Evolutionary conservation across 257 asterid genomes (phyloP).

Genomic region (Scutellaria minor): DNA sequence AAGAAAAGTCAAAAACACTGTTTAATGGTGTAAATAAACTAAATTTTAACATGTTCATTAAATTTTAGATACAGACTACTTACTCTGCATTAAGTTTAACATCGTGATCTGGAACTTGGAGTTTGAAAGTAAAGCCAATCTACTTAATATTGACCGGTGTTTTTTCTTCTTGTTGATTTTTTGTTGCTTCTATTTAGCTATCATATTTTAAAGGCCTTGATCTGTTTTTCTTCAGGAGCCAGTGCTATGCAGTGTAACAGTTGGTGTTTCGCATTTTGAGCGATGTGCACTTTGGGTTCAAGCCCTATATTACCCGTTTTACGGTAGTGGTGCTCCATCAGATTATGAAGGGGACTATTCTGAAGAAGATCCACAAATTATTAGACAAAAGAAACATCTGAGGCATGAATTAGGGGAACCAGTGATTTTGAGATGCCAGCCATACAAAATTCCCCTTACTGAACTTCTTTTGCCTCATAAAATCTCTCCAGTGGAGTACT

Average conservation of each 20-base stretch:
- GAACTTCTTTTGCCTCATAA: conserved; percentile 94
- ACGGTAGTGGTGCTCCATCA: conserved; percentile 66
- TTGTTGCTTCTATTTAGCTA: neutral
- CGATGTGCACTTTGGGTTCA: conserved; percentile 84
- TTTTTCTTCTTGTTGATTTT: neutral
- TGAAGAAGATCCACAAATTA: conserved; percentile 75
- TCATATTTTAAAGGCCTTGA: conserved; percentile 17
- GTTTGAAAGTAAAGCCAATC: neutral
- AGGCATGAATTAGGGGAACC: conserved; percentile 76
- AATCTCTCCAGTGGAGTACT: conserved; percentile 93
- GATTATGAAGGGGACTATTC: conserved; percentile 76
- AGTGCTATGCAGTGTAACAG: conserved; percentile 82
- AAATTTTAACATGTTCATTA: neutral
- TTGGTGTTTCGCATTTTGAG: conserved; percentile 91
- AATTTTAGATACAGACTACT: neutral
- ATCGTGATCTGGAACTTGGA: neutral
- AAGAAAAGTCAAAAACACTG: neutral
- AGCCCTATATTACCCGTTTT: conserved; percentile 86
- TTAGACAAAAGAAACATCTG: conserved; percentile 64
- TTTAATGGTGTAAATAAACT: conserved; percentile 4
- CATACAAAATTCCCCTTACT: conserved; percentile 89
- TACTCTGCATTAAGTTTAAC: neutral
- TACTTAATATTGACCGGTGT: neutral
- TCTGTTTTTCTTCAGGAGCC: conserved; percentile 71
- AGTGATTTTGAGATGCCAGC: conserved; percentile 89